phyloP scores from a whole-genome alignment of 306 rosid genomes.

The Gynostemma pentaphyllum region DNA sequence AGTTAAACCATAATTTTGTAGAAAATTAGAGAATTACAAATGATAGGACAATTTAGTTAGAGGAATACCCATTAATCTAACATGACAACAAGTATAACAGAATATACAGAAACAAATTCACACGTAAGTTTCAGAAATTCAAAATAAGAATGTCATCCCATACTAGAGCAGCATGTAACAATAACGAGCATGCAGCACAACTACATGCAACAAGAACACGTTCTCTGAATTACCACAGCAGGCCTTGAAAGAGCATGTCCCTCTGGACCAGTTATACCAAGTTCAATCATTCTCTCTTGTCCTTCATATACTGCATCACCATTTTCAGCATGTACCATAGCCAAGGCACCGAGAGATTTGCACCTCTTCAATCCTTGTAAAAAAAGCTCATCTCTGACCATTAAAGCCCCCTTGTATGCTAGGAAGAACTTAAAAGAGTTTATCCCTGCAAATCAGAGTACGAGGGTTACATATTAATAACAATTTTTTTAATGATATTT shows the following conservation, averaged over 20 bases:
- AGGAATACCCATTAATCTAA: neutral
- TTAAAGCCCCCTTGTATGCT: slow-evolving; percentile 82
- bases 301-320: slow-evolving; percentile 90
- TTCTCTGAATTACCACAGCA: slow-evolving; percentile 41
- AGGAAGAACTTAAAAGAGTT: slow-evolving; percentile 93
- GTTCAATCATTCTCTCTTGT: slow-evolving; percentile 81
- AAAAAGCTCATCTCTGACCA: slow-evolving; percentile 80
- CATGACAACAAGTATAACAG: neutral
- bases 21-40: neutral
- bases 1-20: neutral
- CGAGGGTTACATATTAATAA: neutral
- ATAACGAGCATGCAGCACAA: neutral
- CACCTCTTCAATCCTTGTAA: slow-evolving; percentile 76
- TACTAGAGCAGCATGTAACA: neutral
- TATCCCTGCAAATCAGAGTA: slow-evolving; percentile 40
- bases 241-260: slow-evolving; percentile 96
- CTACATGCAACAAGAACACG: neutral
- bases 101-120: neutral
- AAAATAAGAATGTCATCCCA: neutral
- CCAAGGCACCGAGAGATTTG: slow-evolving; percentile 93
- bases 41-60: neutral
- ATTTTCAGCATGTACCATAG: slow-evolving; percentile 99
- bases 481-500: neutral
- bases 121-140: neutral
- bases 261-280: slow-evolving; percentile 93